phyloP scores from a whole-genome alignment of 2,329 filamentous ascomycete species.

The Fusarium sp. region DNA sequence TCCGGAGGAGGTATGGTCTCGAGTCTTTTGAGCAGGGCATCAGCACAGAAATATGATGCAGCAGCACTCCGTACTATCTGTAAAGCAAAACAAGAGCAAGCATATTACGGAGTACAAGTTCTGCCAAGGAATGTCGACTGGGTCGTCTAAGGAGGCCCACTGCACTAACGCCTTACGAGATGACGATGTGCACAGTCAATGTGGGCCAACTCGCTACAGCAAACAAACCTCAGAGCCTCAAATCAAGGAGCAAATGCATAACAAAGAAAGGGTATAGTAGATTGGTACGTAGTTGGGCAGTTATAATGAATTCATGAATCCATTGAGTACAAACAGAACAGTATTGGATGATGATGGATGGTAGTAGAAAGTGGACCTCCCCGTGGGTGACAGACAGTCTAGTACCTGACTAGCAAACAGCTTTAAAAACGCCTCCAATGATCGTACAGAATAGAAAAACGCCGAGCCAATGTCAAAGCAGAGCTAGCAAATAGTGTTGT shows the following conservation, averaged over 20 bases:
- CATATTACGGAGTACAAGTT: too few relatives aligned
- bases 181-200: neutral
- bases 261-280: slow-evolving; percentile 3
- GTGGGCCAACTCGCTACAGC: neutral
- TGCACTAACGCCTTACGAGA: neutral
- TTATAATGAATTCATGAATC: slow-evolving; percentile 5
- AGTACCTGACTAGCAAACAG: slow-evolving; percentile 29
- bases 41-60: neutral
- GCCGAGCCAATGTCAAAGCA: slow-evolving; percentile 18
- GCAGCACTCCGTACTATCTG: neutral
- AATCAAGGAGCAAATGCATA: neutral
- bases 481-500: slow-evolving; percentile 17
- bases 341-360: neutral
- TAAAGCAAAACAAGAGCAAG: too few relatives aligned
- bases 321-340: neutral
- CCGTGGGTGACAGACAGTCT: slow-evolving; percentile 12
- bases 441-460: slow-evolving; percentile 16
- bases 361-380: neutral
- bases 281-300: neutral
- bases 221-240: neutral
- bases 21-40: neutral
- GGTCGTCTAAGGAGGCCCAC: neutral
- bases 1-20: too few relatives aligned
- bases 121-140: neutral
- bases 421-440: slow-evolving; percentile 25